Percentiles rank a stretch among this genome's conserved stretches.
Conservation (phyloP, 441 rosid species). For the Populus trichocarpa region DNA sequence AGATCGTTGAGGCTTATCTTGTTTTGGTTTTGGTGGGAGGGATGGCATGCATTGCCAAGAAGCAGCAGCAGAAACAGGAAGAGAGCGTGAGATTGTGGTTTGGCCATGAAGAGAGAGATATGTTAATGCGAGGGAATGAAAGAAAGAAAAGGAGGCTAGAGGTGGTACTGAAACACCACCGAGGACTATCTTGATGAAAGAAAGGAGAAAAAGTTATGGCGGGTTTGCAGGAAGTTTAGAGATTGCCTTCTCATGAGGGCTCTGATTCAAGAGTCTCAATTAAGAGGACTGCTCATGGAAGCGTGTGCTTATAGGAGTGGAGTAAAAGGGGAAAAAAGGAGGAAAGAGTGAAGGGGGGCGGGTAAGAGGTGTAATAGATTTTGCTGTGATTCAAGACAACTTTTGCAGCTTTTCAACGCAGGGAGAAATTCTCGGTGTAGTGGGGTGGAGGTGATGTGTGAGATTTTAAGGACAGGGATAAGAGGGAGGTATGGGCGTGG, state of each 20-base stretch:
- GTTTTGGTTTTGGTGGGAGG: conserved; percentile 4
- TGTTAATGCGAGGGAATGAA: background rate
- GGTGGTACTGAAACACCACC: background rate
- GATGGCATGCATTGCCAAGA: background rate
- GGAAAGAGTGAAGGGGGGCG: background rate
- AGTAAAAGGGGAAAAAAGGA: no score
- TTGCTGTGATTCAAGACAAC: background rate
- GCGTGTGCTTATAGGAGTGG: background rate
- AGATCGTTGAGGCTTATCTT: conserved; percentile 35
- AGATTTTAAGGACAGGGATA: no score
- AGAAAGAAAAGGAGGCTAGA: background rate
- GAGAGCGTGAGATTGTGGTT: background rate
- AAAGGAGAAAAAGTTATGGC: no score
- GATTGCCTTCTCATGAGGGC: background rate
- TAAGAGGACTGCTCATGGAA: no score
- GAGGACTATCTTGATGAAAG: background rate
- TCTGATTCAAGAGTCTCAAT: no score
- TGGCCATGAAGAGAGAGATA: conserved; percentile 1
- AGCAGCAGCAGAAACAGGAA: background rate
- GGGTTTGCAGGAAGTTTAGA: no score
- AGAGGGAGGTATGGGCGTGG: no score
- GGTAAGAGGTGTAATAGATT: background rate
- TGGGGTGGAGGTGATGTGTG: no score
- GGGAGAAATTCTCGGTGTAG: no score
- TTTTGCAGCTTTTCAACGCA: no score